These are phyloP conservation scores for Arthrinium puccinioides DNA, from an alignment of 2,329 filamentous ascomycete species.

Conservation along the genomic window DNA sequence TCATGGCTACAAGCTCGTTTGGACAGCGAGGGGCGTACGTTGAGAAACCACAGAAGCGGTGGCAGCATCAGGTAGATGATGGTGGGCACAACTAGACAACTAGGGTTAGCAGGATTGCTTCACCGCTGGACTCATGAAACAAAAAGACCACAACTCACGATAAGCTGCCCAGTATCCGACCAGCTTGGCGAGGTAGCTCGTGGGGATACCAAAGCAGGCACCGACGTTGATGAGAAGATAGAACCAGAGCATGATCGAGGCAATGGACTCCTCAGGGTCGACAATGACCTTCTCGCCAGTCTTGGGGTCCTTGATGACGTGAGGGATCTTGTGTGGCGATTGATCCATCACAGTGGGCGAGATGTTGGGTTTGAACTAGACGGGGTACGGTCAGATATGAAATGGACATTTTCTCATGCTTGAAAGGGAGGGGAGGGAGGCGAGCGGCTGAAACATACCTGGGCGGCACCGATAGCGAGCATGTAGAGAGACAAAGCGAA, in stretches of 20 bases:
- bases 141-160: constrained; percentile 51
- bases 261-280: constrained; percentile 61
- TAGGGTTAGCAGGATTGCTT: background rate
- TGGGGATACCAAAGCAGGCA: constrained; percentile 36
- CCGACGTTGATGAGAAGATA: constrained; percentile 37
- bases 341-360: constrained; percentile 64
- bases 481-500: constrained; percentile 54
- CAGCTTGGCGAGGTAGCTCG: constrained; percentile 39
- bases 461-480: constrained; percentile 50
- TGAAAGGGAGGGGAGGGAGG: too few relatives aligned
- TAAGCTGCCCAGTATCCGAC: constrained; percentile 48
- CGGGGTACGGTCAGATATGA: too few relatives aligned
- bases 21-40: too few relatives aligned
- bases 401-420: too few relatives aligned
- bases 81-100: background rate
- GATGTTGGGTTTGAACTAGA: constrained; percentile 65
- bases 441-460: background rate
- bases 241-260: constrained; percentile 60
- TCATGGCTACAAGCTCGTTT: too few relatives aligned
- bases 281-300: constrained; percentile 64
- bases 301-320: constrained; percentile 40
- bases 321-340: constrained; percentile 46
- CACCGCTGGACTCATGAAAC: too few relatives aligned
- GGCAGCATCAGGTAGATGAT: constrained; percentile 25
- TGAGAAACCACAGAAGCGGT: constrained; percentile 41